Evolutionary conservation across 1,284 basidiomycete genomes (phyloP).

Genomic region (Singerocomus rubriflavus): DNA sequence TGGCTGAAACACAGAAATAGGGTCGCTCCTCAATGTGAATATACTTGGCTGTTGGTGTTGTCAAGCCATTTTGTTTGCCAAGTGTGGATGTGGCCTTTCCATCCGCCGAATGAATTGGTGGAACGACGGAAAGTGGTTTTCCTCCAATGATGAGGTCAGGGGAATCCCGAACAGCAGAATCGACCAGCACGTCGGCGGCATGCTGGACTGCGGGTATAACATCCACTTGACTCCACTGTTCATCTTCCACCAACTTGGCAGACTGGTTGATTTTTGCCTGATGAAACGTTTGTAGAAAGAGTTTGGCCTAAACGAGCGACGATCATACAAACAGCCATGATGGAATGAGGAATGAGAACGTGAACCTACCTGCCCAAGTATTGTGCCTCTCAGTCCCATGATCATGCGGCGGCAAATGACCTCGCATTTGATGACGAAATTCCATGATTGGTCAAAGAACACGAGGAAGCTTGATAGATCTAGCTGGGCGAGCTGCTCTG

Average conservation of each 20-base stretch:
- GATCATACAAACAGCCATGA: background rate
- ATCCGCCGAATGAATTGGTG: conserved; percentile 19
- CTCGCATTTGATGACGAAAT: conserved; percentile 87
- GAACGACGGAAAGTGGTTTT: conserved; percentile 2
- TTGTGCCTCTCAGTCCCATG: conserved; percentile 80
- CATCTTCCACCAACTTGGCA: conserved; percentile 89
- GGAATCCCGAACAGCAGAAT: conserved; percentile 81
- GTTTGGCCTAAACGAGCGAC: conserved; percentile 60
- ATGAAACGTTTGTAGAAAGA: conserved; percentile 86
- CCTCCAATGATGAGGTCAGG: conserved; percentile 54
- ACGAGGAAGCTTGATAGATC: conserved; percentile 73
- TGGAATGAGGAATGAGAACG: background rate
- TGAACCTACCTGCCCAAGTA: conserved; percentile 68
- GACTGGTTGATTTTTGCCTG: conserved; percentile 77
- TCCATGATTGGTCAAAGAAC: conserved; percentile 85
- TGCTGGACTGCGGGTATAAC: conserved; percentile 67
- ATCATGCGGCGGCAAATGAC: conserved; percentile 87
- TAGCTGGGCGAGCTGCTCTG: conserved; percentile 76
- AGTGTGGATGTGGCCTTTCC: conserved; percentile 25
- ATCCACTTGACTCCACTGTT: conserved; percentile 81
- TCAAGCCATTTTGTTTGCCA: conserved; percentile 30
- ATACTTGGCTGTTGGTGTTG: conserved; percentile 54
- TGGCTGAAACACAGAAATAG: conserved; percentile 87
- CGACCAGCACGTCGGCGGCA: conserved; percentile 72
- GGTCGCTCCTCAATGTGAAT: conserved; percentile 80